These are phyloP conservation scores for Yarrowia porcina DNA, from an alignment of 805 yeast species.

Conservation along the genomic window DNA sequence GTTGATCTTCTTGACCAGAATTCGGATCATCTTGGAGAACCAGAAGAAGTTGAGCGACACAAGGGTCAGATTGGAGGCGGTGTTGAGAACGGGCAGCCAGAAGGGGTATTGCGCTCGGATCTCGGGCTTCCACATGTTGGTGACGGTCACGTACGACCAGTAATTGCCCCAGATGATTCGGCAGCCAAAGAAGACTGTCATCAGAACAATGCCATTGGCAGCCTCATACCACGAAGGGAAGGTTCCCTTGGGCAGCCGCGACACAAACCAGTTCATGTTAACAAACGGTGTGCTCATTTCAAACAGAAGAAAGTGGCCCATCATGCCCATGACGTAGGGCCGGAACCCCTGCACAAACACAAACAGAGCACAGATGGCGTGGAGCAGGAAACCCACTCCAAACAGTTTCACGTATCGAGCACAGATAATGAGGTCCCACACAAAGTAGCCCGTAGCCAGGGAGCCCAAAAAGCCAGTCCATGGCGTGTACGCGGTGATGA, in stretches of 20 bases:
- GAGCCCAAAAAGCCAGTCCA: constrained; percentile 72
- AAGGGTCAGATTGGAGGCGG: constrained; percentile 59
- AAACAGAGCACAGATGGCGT: constrained; percentile 75
- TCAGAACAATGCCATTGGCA: constrained; percentile 62
- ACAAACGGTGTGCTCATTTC: constrained; percentile 95
- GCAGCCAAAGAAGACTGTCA: constrained; percentile 67
- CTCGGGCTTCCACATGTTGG: constrained; percentile 26
- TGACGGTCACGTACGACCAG: constrained; percentile 47
- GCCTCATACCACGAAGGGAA: constrained; percentile 53
- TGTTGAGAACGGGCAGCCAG: constrained; percentile 49
- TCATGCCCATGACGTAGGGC: constrained; percentile 78
- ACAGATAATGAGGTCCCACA: constrained; percentile 86
- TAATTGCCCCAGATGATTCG: constrained; percentile 86
- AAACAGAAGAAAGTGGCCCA: constrained; percentile 77
- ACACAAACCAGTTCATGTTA: constrained; percentile 86
- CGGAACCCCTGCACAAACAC: constrained; percentile 62
- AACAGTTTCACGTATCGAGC: constrained; percentile 58
- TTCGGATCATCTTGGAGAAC: constrained; percentile 80
- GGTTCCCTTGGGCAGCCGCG: constrained; percentile 66
- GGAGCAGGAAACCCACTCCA: constrained; percentile 78
- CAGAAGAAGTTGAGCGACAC: constrained; percentile 72
- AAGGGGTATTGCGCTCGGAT: constrained; percentile 51
- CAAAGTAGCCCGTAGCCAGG: constrained; percentile 76
- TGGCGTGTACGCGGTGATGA: constrained; percentile 68
- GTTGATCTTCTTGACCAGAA: constrained; percentile 58